Evolutionary conservation across 352 stramenopile genomes (phyloP).

Genomic region (Globisporangium canariense): DNA sequence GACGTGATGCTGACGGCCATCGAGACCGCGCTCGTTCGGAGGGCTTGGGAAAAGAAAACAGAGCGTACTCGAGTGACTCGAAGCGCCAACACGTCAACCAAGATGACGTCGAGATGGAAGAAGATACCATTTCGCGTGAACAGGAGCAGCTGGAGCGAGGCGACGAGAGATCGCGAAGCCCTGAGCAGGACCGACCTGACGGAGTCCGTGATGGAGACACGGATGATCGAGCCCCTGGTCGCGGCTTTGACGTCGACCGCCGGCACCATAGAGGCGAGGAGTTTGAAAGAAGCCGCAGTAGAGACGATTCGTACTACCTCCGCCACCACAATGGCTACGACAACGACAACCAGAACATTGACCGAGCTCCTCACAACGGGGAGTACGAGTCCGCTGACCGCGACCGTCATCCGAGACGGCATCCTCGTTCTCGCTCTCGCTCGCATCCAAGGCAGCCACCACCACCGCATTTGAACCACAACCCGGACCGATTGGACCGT

Average conservation of each 20-base stretch:
- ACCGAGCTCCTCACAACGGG: background rate
- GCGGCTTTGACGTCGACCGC: conserved; percentile 1
- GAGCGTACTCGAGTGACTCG: background rate
- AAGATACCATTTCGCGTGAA: background rate
- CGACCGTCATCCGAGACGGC: conserved; percentile 1
- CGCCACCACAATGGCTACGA: background rate
- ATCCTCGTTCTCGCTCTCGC: conserved; percentile 7
- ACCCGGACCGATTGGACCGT: background rate
- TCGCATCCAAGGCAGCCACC: background rate
- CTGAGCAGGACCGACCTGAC: conserved; percentile 1
- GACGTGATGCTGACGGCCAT: background rate
- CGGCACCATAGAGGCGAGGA: background rate
- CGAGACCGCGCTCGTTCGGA: conserved; percentile 5
- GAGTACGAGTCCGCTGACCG: background rate
- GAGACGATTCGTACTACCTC: background rate
- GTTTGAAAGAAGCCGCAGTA: background rate
- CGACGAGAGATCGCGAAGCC: background rate
- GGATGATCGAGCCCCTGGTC: background rate
- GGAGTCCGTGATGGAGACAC: background rate
- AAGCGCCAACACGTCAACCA: background rate
- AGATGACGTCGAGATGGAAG: background rate
- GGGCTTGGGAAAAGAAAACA: conserved; percentile 7
- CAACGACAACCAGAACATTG: background rate
- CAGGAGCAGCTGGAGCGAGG: background rate
- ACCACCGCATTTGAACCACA: conserved; percentile 1